Percentiles rank a stretch among this genome's conserved stretches.
phyloP scores from a whole-genome alignment of 2,329 filamentous ascomycete genomes.

The Cercospora sp. region DNA sequence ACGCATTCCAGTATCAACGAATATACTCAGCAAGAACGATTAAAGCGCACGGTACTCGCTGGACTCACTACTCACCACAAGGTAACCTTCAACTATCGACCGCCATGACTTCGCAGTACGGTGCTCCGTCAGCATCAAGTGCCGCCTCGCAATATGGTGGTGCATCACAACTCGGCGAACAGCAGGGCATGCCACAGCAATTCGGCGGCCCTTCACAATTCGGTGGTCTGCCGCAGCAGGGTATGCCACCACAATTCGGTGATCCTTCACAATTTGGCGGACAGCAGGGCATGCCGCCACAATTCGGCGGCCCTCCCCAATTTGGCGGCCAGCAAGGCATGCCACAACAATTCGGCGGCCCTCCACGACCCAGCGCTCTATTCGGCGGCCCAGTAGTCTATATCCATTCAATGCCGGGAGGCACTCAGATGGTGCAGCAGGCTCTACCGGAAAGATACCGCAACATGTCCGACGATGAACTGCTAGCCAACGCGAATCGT shows the following conservation, averaged over 20 bases:
- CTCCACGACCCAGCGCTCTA: too few relatives aligned
- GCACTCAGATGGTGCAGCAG: too few relatives aligned
- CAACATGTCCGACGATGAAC: neutral
- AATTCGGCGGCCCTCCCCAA: too few relatives aligned
- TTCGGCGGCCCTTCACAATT: too few relatives aligned
- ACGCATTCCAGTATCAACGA: too few relatives aligned
- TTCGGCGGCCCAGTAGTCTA: too few relatives aligned
- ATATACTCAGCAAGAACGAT: neutral
- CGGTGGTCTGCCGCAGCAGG: too few relatives aligned
- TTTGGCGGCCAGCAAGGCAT: too few relatives aligned
- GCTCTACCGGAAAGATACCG: neutral
- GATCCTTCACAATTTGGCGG: neutral
- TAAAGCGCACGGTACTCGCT: neutral
- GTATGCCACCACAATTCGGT: neutral
- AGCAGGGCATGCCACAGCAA: neutral
- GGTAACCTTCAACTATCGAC: neutral
- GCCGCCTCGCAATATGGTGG: neutral
- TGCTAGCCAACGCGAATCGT: neutral
- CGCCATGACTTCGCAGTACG: neutral
- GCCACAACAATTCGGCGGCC: too few relatives aligned
- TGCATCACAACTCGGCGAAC: neutral
- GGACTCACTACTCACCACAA: neutral
- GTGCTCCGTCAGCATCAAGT: neutral
- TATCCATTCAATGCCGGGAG: too few relatives aligned
- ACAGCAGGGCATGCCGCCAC: neutral